Evolutionary conservation across 345 rosid genomes (phyloP), one percentile per base, ranked within the genome.

Genomic region (Eucalyptus fibrosa): DNA sequence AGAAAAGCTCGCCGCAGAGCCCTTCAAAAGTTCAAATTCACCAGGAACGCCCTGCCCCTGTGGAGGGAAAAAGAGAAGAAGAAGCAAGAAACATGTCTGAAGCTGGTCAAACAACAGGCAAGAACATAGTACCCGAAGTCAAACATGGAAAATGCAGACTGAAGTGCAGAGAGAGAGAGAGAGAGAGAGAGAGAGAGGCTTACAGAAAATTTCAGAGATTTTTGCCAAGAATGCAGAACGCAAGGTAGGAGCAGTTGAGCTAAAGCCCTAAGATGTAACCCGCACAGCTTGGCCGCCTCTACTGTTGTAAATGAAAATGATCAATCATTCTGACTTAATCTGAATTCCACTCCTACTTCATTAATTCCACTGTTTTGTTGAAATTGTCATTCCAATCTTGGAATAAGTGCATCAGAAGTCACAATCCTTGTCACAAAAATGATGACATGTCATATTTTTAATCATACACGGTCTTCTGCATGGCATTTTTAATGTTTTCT

Each of bases 371-470:
- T 65, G 19, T 6, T 62, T 62, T 30, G 9, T 62, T 30, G 34
- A 62, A 6, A 7, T 62, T 62, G n/a, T 28, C n/a, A 62, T 30
- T 62, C 34, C 3, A 0, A 62, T 28, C 96, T 99, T 95, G 96
- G 92, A 93, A 96, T 99, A 95, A 95, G 97, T 91, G 97, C 95
- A 95, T 93, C 90, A 86, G 56, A 18, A 50, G 59, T 87, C 86
- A 60, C 9, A 0, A 62, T 12, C 0, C 7, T 30, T 28, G 0
- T 60, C 4, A 4, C 15, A 0, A 28, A 60, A 30, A 10, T 42
- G 88, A 55, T 9, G 16, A 2, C 3, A 2, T 7, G 17, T 62
- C 72, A 62, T 62, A 4, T n/a, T 15, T 0, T 65, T 8, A 16
- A 8, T n/a, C 18, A n/a, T n/a, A 7, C 0, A 6, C 8, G 1